phyloP scores from a whole-genome alignment of 1,139 yeast species.

The Diutina sp. region DNA sequence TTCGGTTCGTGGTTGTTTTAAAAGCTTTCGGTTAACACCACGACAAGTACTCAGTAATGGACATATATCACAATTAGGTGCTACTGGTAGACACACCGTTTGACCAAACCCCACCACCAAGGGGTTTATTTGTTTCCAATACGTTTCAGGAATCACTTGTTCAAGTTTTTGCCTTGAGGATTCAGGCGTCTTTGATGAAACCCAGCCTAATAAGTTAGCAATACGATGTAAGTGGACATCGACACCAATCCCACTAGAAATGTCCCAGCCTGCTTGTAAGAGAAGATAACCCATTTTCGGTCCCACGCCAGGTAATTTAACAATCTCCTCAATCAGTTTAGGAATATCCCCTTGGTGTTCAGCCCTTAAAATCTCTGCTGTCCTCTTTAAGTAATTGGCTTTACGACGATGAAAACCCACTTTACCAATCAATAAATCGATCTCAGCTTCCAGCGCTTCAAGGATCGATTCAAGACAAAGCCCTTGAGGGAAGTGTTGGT shows the following conservation, averaged over 20 bases:
- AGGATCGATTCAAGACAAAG: slow-evolving; percentile 20
- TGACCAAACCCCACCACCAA: slow-evolving; percentile 90
- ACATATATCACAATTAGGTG: slow-evolving; percentile 67
- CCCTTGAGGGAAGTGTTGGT: slow-evolving; percentile 27
- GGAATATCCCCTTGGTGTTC: slow-evolving; percentile 59
- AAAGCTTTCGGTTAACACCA: slow-evolving; percentile 31
- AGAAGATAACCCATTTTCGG: slow-evolving; percentile 88
- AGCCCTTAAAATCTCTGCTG: slow-evolving; percentile 41
- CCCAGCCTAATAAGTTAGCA: slow-evolving; percentile 79
- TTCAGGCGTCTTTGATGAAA: slow-evolving; percentile 50
- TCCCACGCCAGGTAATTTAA: slow-evolving; percentile 81
- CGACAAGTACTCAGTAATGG: slow-evolving; percentile 36
- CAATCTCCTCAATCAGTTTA: slow-evolving; percentile 49
- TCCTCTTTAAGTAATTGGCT: slow-evolving; percentile 52
- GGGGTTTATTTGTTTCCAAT: slow-evolving; percentile 83
- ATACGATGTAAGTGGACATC: slow-evolving; percentile 86
- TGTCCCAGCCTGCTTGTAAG: slow-evolving; percentile 71
- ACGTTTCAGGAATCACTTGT: slow-evolving; percentile 56
- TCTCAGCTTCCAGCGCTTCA: slow-evolving; percentile 37
- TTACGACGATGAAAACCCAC: slow-evolving; percentile 86
- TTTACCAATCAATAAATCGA: slow-evolving; percentile 56
- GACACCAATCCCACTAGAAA: slow-evolving; percentile 76
- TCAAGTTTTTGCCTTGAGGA: slow-evolving; percentile 57
- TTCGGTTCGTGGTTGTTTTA: slow-evolving; percentile 19
- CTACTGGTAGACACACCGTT: slow-evolving; percentile 65